A percentile compares a stretch with the other conserved stretches of the same genome.
Conservation (phyloP, 1,284 basidiomycete species). For the Fomitopsis palustris region DNA sequence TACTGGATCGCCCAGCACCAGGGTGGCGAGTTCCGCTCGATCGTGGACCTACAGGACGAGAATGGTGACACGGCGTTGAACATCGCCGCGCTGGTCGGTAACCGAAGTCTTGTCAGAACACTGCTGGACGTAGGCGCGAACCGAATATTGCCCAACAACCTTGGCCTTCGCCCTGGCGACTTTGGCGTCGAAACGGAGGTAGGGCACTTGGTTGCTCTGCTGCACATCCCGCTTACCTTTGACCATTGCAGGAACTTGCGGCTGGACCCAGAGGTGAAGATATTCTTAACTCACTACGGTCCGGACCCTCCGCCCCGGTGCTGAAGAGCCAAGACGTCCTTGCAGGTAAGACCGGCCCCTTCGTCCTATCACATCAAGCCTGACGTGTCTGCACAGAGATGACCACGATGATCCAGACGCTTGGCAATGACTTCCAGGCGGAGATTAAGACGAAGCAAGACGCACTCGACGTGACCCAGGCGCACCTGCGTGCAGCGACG, state of each 20-base stretch:
- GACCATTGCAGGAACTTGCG: constrained; percentile 53
- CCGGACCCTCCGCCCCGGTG: constrained; percentile 68
- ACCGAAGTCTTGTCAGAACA: constrained; percentile 82
- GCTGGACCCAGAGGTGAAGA: constrained; percentile 73
- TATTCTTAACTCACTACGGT: constrained; percentile 63
- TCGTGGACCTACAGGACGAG: constrained; percentile 93
- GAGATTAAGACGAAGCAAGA: constrained; percentile 90
- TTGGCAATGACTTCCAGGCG: constrained; percentile 75
- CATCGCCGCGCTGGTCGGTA: constrained; percentile 93
- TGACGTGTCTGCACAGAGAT: constrained; percentile 54
- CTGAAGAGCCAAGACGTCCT: constrained; percentile 91
- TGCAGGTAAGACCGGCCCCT: constrained; percentile 53
- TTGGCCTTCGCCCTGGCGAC: constrained; percentile 90
- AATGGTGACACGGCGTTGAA: constrained; percentile 97
- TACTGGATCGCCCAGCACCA: constrained; percentile 77
- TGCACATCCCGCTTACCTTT: not conserved
- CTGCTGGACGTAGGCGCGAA: constrained; percentile 94
- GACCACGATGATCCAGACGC: constrained; percentile 75
- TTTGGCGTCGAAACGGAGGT: constrained; percentile 93
- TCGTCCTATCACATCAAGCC: not conserved
- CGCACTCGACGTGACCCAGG: constrained; percentile 80
- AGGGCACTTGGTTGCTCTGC: constrained; percentile 21
- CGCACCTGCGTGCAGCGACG: constrained; percentile 85
- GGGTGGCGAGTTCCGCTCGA: constrained; percentile 68
- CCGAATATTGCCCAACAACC: constrained; percentile 87